These are phyloP conservation scores for Salvia rosmarinus DNA, from an alignment of 257 asterid species.

Conservation along the genomic window DNA sequence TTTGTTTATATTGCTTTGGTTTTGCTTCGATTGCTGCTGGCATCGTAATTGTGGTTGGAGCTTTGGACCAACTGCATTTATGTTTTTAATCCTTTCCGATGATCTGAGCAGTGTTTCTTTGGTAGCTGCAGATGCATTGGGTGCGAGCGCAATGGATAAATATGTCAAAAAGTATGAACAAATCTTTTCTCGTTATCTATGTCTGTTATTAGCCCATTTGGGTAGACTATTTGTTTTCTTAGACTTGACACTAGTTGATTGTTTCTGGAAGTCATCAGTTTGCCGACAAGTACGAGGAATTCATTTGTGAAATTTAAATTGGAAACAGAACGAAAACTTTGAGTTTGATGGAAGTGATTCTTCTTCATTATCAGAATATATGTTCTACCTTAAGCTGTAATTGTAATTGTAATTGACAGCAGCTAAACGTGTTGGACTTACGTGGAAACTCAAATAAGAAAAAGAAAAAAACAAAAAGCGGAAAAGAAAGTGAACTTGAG, in stretches of 20 bases:
- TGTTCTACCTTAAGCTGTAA: constrained; percentile 7
- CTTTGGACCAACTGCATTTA: neutral
- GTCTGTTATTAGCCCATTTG: neutral
- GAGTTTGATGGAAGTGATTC: neutral
- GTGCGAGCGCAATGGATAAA: constrained; percentile 64
- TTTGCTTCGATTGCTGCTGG: constrained; percentile 11
- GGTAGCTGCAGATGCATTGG: constrained; percentile 67
- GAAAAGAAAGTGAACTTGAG: neutral
- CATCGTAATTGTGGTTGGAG: neutral
- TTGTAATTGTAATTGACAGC: neutral
- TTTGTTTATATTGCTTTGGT: neutral
- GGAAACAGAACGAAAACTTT: neutral
- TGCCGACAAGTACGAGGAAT: neutral
- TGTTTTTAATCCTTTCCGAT: neutral
- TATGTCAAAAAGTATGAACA: constrained; percentile 74
- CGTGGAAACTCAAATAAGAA: neutral
- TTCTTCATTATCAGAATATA: neutral
- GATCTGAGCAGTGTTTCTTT: constrained; percentile 27
- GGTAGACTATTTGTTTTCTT: neutral
- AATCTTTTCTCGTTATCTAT: neutral
- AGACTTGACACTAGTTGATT: neutral
- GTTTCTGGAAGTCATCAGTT: neutral
- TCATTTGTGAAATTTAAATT: neutral
- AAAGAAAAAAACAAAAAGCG: too few relatives aligned
- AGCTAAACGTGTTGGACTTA: neutral